Base-by-base conservation (phyloP, 2,329 filamentous ascomycete species). In the Sporothrix sp. region DNA sequence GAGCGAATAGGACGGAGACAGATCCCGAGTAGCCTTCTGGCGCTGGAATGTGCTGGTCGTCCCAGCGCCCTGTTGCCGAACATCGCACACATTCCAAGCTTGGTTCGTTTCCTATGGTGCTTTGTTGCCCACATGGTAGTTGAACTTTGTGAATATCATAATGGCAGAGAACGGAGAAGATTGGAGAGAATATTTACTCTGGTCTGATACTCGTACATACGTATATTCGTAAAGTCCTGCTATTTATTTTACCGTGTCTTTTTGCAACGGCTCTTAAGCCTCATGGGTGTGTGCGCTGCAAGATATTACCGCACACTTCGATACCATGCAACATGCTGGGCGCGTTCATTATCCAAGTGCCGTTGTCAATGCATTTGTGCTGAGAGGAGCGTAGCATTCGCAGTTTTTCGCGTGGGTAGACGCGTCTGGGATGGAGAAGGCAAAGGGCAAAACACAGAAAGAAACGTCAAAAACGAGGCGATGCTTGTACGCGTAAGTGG, bases 11-110 rank as follows among this genome's bases (percentile, higher is more conserved):
- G 38, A 35, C 14, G 30, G 21, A 14, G 47, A 5, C 3, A 21
- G 16, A 37, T 21, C n/a, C 27, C 42, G 28, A 11, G 40, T 20
- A 13, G 20, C 30, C 16, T 30, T 32, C 23, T 43, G 25, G 25
- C 10, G 10, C 16, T 39, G 45, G 45, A 48, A 48, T 48, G 45
- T 18, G 45, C 39, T 39, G 35, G 18, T 25, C 11, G 45, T 39
- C 16, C 9, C n/a, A n/a, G 33, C 6, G 33, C 4, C 6, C 7
- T 18, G 14, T 6, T 5, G 33, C 33, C 33, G 7, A n/a, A 4
- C 7, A 33, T 7, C 4, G 6, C 32, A 33, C 10, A 33, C 7
- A 33, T 33, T 11, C 32, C 4, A n/a, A 16, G 4, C 14, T 9
- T 18, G 4, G 25, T 10, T 28, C 25, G 25, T 5, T 28, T 28